Evolutionary conservation across 768 basidiomycete species (phyloP), one percentile per base, ranked within the genome.

Genomic region (Naganishia onofrii): DNA sequence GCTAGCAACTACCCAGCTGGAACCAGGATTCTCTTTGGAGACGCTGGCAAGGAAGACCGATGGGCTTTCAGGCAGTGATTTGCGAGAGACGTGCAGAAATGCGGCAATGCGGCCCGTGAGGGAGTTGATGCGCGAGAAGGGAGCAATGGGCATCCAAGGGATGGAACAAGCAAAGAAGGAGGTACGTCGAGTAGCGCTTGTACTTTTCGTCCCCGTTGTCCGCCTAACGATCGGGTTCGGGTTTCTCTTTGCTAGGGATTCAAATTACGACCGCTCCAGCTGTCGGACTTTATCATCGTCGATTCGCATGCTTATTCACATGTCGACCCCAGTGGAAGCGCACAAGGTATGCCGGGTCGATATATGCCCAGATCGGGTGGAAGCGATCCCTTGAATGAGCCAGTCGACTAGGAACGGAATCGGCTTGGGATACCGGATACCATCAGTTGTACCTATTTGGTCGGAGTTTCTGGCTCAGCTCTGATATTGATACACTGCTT

Each of bases 41-140:
- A 58, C 77, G 0, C 85, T 99, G 4, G 93, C 92, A 2, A 81
- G 84, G 21, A 84, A 85, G 36, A 87, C 93, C 0, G 86, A 87
- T 26, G 90, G 91, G 1, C 82, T 87, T 29, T 94, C 93, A 1
- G 94, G 95, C 4, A 93, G 92, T 2, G 95, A 97, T 79, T 82
- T 98, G 66, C 87, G 89, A 74, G 95, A 99, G 82, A 83, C 94
- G 17, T 97, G 94, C 80, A 85, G 95, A 66, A 93, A 88, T 74
- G 94, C 95, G 0, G 93, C 92, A 0, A 95, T 97, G 93, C 86
- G 88, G 0, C 92, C 93, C 6, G 89, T 80, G 13, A 70, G 77
- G 26, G 81, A 81, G 69, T 66, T 81, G 34, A 79, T 80, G 77
- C 63, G 77, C 26, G 77, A 76, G 46, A 77, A 77, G 67, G 78